Percentiles rank a stretch among this genome's conserved stretches.
These are phyloP conservation scores for Vicia villosa DNA, from an alignment of 306 rosid genomes.

Conservation along the genomic window DNA sequence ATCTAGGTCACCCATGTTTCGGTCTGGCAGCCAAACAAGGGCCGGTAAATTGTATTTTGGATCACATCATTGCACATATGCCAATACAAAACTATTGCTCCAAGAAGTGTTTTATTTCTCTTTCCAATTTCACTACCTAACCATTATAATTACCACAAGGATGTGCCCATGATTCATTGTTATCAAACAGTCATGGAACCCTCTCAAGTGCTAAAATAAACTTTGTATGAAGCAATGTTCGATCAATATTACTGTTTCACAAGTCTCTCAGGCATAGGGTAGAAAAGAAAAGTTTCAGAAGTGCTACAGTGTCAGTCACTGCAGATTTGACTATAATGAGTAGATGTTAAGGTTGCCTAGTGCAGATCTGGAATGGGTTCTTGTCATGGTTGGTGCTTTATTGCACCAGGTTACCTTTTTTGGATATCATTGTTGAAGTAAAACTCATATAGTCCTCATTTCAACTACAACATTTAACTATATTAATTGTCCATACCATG, in stretches of 20 bases:
- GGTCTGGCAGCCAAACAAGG: no score
- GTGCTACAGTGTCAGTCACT: background rate
- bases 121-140: background rate
- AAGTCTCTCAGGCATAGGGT: background rate
- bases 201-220: background rate
- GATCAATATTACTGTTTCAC: background rate
- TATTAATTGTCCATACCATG: background rate
- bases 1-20: no score
- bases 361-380: no score
- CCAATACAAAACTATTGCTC: background rate
- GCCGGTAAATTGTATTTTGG: no score
- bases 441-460: background rate
- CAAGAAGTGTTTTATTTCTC: background rate
- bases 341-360: background rate
- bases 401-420: background rate
- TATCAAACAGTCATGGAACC: background rate
- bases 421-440: background rate
- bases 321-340: slow-evolving; percentile 5
- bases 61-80: background rate
- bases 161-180: background rate
- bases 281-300: slow-evolving; percentile 3
- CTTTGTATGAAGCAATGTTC: background rate
- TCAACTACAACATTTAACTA: slow-evolving; percentile 6
- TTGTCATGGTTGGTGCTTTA: background rate
- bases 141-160: background rate